Conservation (phyloP, 1,284 basidiomycete genomes). For the Grifola frondosa region DNA sequence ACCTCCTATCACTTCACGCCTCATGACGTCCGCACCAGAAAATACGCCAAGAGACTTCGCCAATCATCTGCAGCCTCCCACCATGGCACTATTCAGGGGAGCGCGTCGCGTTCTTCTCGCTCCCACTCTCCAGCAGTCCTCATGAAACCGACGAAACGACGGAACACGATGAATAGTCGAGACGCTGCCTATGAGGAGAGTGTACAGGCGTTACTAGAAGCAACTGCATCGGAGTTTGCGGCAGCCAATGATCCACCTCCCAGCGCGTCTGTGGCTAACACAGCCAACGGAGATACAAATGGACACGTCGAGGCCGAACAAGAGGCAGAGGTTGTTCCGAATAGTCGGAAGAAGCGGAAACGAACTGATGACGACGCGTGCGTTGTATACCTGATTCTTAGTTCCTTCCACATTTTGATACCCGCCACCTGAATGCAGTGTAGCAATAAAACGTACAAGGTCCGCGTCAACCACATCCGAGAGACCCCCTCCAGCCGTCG, state of each 20-base stretch:
- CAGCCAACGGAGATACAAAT: slow-evolving; percentile 18
- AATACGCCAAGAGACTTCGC: slow-evolving; percentile 58
- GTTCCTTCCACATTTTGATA: slow-evolving; percentile 14
- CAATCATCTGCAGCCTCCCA: slow-evolving; percentile 61
- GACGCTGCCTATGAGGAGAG: slow-evolving; percentile 94
- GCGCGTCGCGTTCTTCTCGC: slow-evolving; percentile 61
- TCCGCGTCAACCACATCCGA: slow-evolving; percentile 70
- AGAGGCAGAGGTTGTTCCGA: slow-evolving; percentile 42
- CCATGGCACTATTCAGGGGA: slow-evolving; percentile 28
- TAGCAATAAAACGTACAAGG: slow-evolving; percentile 64
- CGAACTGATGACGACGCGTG: slow-evolving; percentile 69
- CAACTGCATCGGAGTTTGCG: slow-evolving; percentile 67
- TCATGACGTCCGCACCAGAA: slow-evolving; percentile 40
- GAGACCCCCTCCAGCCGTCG: slow-evolving; percentile 38
- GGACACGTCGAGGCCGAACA: slow-evolving; percentile 41
- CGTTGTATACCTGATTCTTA: slow-evolving; percentile 30
- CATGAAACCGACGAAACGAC: slow-evolving; percentile 74
- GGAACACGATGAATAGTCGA: slow-evolving; percentile 97
- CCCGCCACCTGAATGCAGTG: slow-evolving; percentile 36
- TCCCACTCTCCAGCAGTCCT: slow-evolving; percentile 69
- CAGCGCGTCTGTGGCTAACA: slow-evolving; percentile 16
- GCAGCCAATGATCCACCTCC: slow-evolving; percentile 39
- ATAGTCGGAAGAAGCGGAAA: slow-evolving; percentile 69
- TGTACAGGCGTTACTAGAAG: slow-evolving; percentile 68
- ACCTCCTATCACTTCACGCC: slow-evolving; percentile 10